Percentiles rank a stretch among this genome's conserved stretches.
These are phyloP conservation scores for Cornus suecica DNA, from an alignment of 148 eudicot species.

Conservation along the genomic window DNA sequence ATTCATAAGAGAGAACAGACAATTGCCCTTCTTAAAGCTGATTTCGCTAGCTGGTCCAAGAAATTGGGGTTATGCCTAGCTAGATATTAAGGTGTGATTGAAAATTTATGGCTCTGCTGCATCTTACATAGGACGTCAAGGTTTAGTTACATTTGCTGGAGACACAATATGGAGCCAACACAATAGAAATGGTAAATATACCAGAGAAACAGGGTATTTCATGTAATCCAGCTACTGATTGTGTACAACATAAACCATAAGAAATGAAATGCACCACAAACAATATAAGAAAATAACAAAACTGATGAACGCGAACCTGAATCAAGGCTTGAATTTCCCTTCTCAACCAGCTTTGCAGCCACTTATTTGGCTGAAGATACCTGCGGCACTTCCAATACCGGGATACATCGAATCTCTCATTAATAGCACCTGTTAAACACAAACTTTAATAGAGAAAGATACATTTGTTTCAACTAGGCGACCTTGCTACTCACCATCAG, in stretches of 20 bases:
- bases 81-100: neutral
- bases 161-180: neutral
- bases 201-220: no score
- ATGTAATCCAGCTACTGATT: no score
- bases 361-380: conserved; percentile 56
- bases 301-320: conserved; percentile 43
- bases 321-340: conserved; percentile 86
- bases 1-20: neutral
- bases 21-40: neutral
- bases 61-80: neutral
- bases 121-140: no score
- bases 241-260: no score
- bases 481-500: no score
- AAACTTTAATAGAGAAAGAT: neutral
- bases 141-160: neutral
- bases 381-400: conserved; percentile 75
- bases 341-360: conserved; percentile 69
- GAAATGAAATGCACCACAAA: neutral
- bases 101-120: neutral
- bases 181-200: neutral
- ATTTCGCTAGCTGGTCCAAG: neutral
- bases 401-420: conserved; percentile 38
- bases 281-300: neutral
- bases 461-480: no score
- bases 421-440: conserved; percentile 32